A percentile compares a stretch with the other conserved stretches of the same genome.
Evolutionary conservation across 2,329 filamentous ascomycete genomes (phyloP).

Genomic region (Podosphaera fusca): DNA sequence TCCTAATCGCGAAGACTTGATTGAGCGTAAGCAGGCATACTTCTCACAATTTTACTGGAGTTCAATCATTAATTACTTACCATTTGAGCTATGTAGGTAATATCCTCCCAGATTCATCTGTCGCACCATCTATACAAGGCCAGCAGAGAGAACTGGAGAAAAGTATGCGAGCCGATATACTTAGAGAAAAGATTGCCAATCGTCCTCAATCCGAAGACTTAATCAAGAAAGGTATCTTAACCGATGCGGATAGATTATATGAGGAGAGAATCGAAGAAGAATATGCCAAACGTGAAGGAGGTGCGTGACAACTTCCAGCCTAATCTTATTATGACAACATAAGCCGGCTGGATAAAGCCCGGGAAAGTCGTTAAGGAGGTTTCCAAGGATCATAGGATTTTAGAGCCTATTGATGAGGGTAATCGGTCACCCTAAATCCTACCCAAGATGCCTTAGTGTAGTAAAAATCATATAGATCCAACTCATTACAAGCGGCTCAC

Average conservation of each 20-base stretch:
- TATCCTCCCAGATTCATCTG: constrained; percentile 59
- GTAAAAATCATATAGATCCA: too few species aligned
- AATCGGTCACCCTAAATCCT: too few species aligned
- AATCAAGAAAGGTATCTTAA: constrained; percentile 58
- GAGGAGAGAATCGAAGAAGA: constrained; percentile 39
- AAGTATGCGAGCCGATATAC: constrained; percentile 65
- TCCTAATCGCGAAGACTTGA: constrained; percentile 47
- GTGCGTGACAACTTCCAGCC: constrained; percentile 22
- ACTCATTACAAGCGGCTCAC: too few species aligned
- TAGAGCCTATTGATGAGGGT: too few species aligned
- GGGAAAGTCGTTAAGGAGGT: too few species aligned
- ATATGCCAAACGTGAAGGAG: constrained; percentile 39
- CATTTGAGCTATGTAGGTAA: constrained; percentile 32
- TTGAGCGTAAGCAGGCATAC: constrained; percentile 40
- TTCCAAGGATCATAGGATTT: too few species aligned
- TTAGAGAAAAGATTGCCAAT: constrained; percentile 69
- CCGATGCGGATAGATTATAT: constrained; percentile 22
- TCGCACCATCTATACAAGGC: constrained; percentile 56
- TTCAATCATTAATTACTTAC: not conserved
- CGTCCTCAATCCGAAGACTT: constrained; percentile 56
- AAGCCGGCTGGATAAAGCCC: too few species aligned
- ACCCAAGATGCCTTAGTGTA: too few species aligned
- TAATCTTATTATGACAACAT: too few species aligned
- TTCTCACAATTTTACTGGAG: not conserved
- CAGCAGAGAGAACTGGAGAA: constrained; percentile 68